Evolutionary conservation across 345 rosid species (phyloP).

Genomic region (Pugionium cornutum): DNA sequence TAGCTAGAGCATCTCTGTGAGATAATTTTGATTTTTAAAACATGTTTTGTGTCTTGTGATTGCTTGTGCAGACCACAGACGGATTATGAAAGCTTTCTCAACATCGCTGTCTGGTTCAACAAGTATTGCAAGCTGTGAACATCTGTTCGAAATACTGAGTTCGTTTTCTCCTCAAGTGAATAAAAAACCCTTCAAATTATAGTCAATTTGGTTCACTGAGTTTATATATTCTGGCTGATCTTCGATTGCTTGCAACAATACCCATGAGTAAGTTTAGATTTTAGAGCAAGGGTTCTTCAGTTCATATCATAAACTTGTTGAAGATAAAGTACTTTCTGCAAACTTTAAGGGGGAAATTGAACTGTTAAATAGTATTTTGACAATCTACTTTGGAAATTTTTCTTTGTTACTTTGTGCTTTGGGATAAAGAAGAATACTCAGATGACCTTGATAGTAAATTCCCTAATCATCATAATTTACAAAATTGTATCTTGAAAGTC

Average conservation of each 20-base stretch:
- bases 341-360: not conserved
- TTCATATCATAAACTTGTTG: not conserved
- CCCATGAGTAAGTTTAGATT: not conserved
- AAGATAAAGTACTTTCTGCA: not conserved
- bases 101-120: conserved; percentile 82
- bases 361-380: not conserved
- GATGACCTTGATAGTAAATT: no score
- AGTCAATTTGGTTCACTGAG: conserved; percentile 4
- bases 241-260: conserved; percentile 5
- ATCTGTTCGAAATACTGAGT: not conserved
- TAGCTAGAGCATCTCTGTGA: conserved; percentile 23
- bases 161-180: not conserved
- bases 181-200: not conserved
- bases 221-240: not conserved
- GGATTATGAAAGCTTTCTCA: conserved; percentile 79
- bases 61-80: conserved; percentile 74
- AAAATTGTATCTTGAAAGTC: no score
- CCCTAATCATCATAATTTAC: no score
- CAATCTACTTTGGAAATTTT: no score
- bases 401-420: no score
- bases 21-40: conserved; percentile 1
- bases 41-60: conserved; percentile 22
- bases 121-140: conserved; percentile 56
- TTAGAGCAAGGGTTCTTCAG: not conserved
- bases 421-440: no score